Evolutionary conservation across 2,329 filamentous ascomycete genomes (phyloP).

Genomic region (Aspergillus eucalypticola): DNA sequence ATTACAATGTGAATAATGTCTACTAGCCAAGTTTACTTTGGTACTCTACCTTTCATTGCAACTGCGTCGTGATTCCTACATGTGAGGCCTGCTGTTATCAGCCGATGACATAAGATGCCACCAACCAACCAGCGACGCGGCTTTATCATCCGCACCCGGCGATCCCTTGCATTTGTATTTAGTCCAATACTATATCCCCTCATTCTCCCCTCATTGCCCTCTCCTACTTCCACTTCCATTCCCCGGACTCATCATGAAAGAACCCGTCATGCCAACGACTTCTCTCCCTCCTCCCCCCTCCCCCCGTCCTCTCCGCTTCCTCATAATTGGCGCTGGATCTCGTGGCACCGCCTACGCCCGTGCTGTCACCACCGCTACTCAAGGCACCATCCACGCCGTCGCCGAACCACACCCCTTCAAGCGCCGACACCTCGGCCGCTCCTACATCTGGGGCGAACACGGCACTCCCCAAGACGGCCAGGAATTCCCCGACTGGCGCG

Average conservation of each 20-base stretch:
- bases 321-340: conserved; percentile 81
- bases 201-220: background rate
- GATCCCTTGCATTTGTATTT: background rate
- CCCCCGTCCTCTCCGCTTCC: conserved; percentile 57
- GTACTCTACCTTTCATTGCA: background rate
- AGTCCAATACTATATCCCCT: background rate
- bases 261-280: conserved; percentile 16
- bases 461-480: conserved; percentile 59
- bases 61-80: background rate
- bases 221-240: background rate
- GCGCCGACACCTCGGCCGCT: conserved; percentile 66
- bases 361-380: conserved; percentile 64
- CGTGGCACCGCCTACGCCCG: conserved; percentile 73
- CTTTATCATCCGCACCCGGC: conserved; percentile 1
- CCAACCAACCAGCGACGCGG: conserved; percentile 1
- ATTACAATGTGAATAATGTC: conserved; percentile 1
- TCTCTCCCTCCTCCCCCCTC: background rate
- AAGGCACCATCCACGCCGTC: conserved; percentile 72
- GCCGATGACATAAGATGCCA: background rate
- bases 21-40: background rate
- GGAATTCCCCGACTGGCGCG: conserved; percentile 70
- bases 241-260: conserved; percentile 21
- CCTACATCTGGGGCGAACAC: conserved; percentile 68
- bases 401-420: conserved; percentile 81
- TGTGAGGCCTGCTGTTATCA: background rate